Percentiles rank a stretch among this genome's conserved stretches.
phyloP scores from a whole-genome alignment of 2,329 filamentous ascomycete species.

The Tolypocladium guangdongense region DNA sequence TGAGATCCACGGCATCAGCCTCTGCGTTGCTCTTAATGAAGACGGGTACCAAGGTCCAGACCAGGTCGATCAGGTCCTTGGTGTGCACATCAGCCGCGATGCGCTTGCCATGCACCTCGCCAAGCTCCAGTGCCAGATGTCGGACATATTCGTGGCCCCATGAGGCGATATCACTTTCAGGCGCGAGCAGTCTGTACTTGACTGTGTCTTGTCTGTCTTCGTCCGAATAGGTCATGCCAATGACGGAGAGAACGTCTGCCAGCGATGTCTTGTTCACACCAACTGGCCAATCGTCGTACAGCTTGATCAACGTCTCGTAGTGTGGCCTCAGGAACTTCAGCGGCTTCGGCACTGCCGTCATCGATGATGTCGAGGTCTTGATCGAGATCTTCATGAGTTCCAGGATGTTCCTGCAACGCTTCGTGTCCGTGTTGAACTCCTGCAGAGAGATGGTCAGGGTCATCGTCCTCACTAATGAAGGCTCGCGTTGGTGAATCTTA shows the following conservation, averaged over 20 bases:
- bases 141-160: conserved; percentile 99
- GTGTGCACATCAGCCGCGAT: conserved; percentile 75
- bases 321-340: conserved; percentile 96
- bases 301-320: conserved; percentile 77
- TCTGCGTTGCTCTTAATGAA: conserved; percentile 97
- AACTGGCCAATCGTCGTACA: conserved; percentile 82
- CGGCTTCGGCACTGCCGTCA: conserved; percentile 97
- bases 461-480: neutral
- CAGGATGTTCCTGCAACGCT: conserved; percentile 82
- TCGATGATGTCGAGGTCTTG: conserved; percentile 97
- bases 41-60: conserved; percentile 75
- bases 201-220: conserved; percentile 93
- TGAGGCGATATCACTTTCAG: conserved; percentile 83
- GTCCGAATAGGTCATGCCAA: conserved; percentile 98
- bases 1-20: conserved; percentile 90
- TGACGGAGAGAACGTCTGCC: conserved; percentile 91
- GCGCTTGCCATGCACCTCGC: conserved; percentile 83
- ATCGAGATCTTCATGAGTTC: conserved; percentile 98
- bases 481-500: conserved; percentile 27
- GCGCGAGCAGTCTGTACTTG: conserved; percentile 85
- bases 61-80: conserved; percentile 76
- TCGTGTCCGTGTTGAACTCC: conserved; percentile 75
- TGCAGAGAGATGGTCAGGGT: conserved; percentile 25
- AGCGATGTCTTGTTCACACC: conserved; percentile 80
- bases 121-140: conserved; percentile 90